Evolutionary conservation across 1,284 basidiomycete species (phyloP).

Genomic region (Ustilago cynodontis): DNA sequence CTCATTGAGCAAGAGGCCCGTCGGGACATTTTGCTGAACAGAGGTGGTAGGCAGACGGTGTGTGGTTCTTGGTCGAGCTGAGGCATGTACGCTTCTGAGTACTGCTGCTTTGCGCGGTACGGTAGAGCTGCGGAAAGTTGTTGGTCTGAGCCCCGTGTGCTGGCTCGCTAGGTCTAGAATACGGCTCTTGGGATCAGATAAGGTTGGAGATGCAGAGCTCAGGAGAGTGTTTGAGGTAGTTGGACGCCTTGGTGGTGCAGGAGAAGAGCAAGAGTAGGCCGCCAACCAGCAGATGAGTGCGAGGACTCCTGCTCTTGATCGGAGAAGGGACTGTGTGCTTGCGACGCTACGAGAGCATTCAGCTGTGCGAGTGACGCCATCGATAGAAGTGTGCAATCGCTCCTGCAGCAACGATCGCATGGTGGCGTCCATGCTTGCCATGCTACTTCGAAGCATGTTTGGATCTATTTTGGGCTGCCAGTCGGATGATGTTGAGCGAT

Average conservation of each 20-base stretch:
- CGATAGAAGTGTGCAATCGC: constrained; percentile 39
- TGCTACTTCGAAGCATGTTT: constrained; percentile 20
- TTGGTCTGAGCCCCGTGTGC: not conserved
- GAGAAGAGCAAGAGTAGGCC: constrained; percentile 37
- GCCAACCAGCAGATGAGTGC: constrained; percentile 48
- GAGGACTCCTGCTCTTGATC: constrained; percentile 36
- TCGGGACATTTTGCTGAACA: not conserved
- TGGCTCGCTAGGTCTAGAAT: constrained; percentile 6
- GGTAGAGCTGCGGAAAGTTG: not conserved
- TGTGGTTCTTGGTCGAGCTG: constrained; percentile 18
- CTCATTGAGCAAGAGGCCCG: not conserved
- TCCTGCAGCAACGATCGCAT: constrained; percentile 35
- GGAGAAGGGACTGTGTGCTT: constrained; percentile 18
- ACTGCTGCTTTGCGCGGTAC: constrained; percentile 31
- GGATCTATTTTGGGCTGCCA: not conserved
- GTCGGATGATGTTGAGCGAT: not conserved
- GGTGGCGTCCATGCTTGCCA: constrained; percentile 30
- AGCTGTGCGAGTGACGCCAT: constrained; percentile 31
- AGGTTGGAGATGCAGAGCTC: not conserved
- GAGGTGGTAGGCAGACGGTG: constrained; percentile 15
- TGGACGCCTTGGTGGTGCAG: constrained; percentile 7
- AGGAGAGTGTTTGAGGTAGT: not conserved
- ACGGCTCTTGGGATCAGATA: constrained; percentile 4
- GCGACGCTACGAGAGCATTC: constrained; percentile 38
- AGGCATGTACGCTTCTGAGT: constrained; percentile 31